Base-by-base conservation (phyloP, 805 yeast genomes). In the Lipomyces orientalis region DNA sequence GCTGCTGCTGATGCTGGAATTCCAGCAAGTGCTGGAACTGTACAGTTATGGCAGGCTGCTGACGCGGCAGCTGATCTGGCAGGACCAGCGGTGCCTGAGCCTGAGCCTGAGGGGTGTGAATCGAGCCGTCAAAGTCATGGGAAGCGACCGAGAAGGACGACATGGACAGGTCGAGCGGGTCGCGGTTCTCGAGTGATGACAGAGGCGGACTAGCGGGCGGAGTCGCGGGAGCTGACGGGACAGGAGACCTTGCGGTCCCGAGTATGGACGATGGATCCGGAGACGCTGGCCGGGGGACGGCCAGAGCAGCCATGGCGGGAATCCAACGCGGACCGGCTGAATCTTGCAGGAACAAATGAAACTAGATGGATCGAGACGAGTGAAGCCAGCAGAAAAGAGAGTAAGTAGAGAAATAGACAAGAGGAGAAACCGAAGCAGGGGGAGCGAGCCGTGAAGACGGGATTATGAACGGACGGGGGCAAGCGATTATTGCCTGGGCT, bases 261-360 rank as follows among this genome's bases (percentile, higher is more conserved):
- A 58, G 33, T n/a, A 39, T 5, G 16, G 55, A 19, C 9, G 61
- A 34, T 12, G 61, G 61, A 22, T 58, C 25, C 31, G 61, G 61
- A 19, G 61, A 58, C 14, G 54, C 39, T 14, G 57, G 61, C 39
- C 61, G 61, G 14, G 61, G 61, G 9, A 58, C n/a, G 12, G 61
- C 61, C 52, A 58, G 57, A 4, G 61, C 56, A 31, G 61, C 61
- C 61, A 58, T 58, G 56, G 56, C 33, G 56, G 16, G 56, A 25
- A 54, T 29, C 31, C 31, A 54, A 22, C n/a, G 34, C 56, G 34
- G 7, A 31, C 31, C 12, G n/a, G 56, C 51, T 31, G 33, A 31
- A n/a, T 43, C 16, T 1, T 2, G n/a, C n/a, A 43, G 3, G 51
- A 2, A 43, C 3, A 2, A 2, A 3, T 25, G 29, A 25, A 25